Evolutionary conservation across 2,329 filamentous ascomycete genomes (phyloP).

Genomic region (Arthroderma uncinatum): DNA sequence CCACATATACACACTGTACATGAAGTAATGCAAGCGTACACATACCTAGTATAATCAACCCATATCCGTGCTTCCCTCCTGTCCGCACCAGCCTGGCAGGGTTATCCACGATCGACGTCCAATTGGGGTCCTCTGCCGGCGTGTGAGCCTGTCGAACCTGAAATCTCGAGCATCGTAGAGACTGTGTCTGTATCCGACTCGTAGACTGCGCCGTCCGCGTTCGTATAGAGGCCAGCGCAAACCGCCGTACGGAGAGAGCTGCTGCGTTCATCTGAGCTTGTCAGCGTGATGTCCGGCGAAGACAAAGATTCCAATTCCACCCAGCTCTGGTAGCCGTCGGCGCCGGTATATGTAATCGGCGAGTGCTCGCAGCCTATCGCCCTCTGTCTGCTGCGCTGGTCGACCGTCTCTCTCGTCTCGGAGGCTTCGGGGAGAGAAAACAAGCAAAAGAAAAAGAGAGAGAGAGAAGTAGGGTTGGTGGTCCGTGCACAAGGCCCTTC

Average conservation of each 20-base stretch:
- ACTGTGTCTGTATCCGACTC: slow-evolving; percentile 23
- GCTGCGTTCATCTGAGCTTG: neutral
- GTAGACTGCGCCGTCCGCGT: neutral
- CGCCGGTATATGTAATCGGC: too few relatives aligned
- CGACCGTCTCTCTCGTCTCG: neutral
- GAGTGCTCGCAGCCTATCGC: too few relatives aligned
- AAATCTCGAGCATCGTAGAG: slow-evolving; percentile 26
- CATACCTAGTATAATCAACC: slow-evolving; percentile 65
- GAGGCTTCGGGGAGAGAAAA: too few relatives aligned
- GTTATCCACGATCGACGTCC: slow-evolving; percentile 76
- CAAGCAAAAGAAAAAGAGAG: neutral
- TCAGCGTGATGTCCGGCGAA: neutral
- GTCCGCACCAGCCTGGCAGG: slow-evolving; percentile 69
- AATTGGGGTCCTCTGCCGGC: slow-evolving; percentile 63
- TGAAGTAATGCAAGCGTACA: slow-evolving; percentile 8
- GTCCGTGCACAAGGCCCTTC: slow-evolving; percentile 1
- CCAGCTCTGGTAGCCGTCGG: too few relatives aligned
- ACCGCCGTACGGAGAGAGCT: neutral
- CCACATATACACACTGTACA: slow-evolving; percentile 8
- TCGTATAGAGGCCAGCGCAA: neutral
- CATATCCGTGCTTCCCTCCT: slow-evolving; percentile 64
- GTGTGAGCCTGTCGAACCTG: slow-evolving; percentile 31
- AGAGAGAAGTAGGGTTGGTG: neutral
- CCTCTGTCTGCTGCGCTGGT: too few relatives aligned
- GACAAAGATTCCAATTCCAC: neutral